Evolutionary conservation across 352 stramenopile species (phyloP).

Genomic region (Phytophthora idaei): DNA sequence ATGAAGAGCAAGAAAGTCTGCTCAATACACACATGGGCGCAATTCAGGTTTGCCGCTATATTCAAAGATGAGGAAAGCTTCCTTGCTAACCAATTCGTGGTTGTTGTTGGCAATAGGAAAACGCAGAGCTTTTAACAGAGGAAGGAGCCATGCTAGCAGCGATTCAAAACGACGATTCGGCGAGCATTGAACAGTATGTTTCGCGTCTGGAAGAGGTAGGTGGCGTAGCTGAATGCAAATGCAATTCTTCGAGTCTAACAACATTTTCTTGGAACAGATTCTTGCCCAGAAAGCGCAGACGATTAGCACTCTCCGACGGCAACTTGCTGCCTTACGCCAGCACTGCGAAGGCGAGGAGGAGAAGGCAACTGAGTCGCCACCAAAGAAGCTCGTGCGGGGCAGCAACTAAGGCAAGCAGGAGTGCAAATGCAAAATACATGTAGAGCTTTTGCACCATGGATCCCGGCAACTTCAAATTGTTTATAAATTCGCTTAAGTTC

Average conservation of each 20-base stretch:
- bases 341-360: conserved; percentile 86
- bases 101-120: conserved; percentile 76
- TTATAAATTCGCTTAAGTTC: conserved; percentile 7
- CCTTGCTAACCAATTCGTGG: neutral
- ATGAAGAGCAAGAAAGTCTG: conserved; percentile 96
- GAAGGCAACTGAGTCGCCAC: conserved; percentile 52
- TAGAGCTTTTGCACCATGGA: neutral
- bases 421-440: conserved; percentile 8
- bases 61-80: neutral
- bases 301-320: conserved; percentile 84
- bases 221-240: neutral
- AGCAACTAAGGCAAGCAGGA: conserved; percentile 4
- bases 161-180: conserved; percentile 93
- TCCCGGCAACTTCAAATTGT: neutral
- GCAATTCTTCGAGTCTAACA: neutral
- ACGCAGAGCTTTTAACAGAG: conserved; percentile 96
- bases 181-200: conserved; percentile 94
- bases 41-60: conserved; percentile 77
- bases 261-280: conserved; percentile 62
- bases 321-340: conserved; percentile 82
- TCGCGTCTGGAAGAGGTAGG: conserved; percentile 85
- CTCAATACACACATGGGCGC: conserved; percentile 97
- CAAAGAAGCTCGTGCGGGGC: conserved; percentile 31
- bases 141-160: conserved; percentile 91
- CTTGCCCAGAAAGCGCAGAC: conserved; percentile 92